Conservation (phyloP, 2,329 filamentous ascomycete genomes). For the Phoma sp. region DNA sequence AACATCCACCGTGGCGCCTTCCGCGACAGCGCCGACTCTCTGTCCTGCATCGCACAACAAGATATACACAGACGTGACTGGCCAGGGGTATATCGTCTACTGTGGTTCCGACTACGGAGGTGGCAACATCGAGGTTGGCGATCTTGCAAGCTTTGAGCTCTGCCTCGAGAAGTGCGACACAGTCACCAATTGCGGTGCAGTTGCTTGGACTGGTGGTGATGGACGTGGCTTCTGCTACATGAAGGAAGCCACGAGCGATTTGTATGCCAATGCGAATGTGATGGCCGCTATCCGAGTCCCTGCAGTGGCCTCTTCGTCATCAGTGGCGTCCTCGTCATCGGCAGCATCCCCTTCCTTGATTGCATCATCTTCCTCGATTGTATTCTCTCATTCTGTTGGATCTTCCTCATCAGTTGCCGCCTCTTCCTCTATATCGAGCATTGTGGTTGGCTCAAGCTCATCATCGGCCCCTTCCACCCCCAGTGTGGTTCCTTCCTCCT, state of each 20-base stretch:
- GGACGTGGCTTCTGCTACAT: constrained; percentile 3
- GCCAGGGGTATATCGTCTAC: background rate
- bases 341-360: background rate
- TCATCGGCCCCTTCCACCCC: background rate
- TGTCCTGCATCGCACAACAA: background rate
- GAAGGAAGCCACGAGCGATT: background rate
- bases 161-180: constrained; percentile 3
- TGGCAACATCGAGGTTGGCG: background rate
- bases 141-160: constrained; percentile 1
- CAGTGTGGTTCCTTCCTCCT: background rate
- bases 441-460: background rate
- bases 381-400: background rate
- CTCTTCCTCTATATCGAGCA: background rate
- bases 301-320: background rate
- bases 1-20: background rate
- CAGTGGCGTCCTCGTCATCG: background rate
- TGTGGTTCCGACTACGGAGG: background rate
- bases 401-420: background rate
- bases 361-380: background rate
- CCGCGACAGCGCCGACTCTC: background rate
- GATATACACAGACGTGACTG: background rate
- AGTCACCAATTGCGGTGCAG: background rate
- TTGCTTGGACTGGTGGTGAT: background rate
- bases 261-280: background rate
- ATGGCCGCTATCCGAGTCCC: constrained; percentile 1